These are phyloP conservation scores for Lagenidium sp. DNA, from an alignment of 352 stramenopile genomes.

Conservation along the genomic window DNA sequence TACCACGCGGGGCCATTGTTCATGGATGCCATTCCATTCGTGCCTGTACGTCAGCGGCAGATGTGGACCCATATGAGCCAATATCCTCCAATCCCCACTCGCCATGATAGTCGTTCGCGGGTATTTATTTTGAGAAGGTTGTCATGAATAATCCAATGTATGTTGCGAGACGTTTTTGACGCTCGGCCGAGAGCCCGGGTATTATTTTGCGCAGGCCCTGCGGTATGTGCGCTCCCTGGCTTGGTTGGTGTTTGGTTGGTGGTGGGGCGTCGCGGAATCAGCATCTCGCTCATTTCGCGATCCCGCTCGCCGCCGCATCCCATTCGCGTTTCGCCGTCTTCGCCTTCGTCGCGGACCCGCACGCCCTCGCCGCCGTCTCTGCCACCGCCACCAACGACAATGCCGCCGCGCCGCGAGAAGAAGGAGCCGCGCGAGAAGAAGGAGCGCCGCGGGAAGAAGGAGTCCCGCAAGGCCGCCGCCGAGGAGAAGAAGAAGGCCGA, in stretches of 20 bases:
- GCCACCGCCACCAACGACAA: not conserved
- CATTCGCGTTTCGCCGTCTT: too few species aligned
- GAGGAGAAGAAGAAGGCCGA: conserved; percentile 76
- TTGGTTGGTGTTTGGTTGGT: conserved; percentile 23
- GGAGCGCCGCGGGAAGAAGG: conserved; percentile 74
- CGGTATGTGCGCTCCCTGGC: too few species aligned
- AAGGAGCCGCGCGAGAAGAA: conserved; percentile 58
- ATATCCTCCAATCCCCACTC: conserved; percentile 6
- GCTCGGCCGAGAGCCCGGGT: too few species aligned
- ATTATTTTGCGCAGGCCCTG: too few species aligned
- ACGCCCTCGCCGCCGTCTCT: not conserved
- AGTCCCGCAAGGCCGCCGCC: conserved; percentile 59
- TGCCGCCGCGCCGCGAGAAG: too few species aligned
- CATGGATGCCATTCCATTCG: conserved; percentile 9
- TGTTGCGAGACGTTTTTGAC: too few species aligned
- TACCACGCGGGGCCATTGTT: too few species aligned
- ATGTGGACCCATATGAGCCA: conserved; percentile 11
- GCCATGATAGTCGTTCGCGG: not conserved
- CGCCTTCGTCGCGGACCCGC: not conserved
- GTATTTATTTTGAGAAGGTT: conserved; percentile 2
- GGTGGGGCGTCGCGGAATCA: too few species aligned
- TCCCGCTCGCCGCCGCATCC: too few species aligned
- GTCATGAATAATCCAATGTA: too few species aligned
- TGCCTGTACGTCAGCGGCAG: conserved; percentile 3
- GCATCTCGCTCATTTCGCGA: too few species aligned